Evolutionary conservation across 2,329 filamentous ascomycete species (phyloP), one percentile per base, ranked within the genome.

Genomic region (Nigrospora oryzae): DNA sequence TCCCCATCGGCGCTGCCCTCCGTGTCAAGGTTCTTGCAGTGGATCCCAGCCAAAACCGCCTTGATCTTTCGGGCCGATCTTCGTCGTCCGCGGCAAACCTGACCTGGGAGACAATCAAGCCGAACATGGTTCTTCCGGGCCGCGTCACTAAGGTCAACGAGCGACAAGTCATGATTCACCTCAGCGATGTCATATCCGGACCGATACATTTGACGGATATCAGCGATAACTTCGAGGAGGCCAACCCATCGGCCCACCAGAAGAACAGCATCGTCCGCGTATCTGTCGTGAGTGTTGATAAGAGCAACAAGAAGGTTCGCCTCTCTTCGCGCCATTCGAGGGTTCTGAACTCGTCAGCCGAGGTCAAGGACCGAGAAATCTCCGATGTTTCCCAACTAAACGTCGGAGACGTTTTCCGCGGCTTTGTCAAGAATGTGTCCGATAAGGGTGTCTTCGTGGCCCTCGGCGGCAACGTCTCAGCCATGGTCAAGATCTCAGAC

Each of bases 401-500:
- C 46, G 68, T 81, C 35, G 88, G 90, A 48, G 83, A 94, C 50
- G 70, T 96, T 30, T 73, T 95, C 13, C 85, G 93, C 45, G 94
- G 94, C 3, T 97, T 98, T 57, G 79, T 98, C 55, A 94, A 89
- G 67, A 88, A 89, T 53, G 81, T 97, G 36, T 78, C 86, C 0
- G 89, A 95, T 53, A 91, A 89, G 61, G 93, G 93, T 43, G 65
- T 98, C 2, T 95, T 96, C 56, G 79, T 98, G 39, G 77, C 83
- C 23, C 73, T 98, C 3, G 89, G 90, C 37, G 86, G 87, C 15
- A 81, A 84, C 50, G 75, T 95, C 15, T 86, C 86, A 41, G 90
- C 83, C 1, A 84, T 90, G 56, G 86, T 95, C 40, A 84, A 87
- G 53, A 84, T 97, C 43, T 80, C 85, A 11, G 90, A 97, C 61